Conservation (phyloP, 371 early-diverging fungal species). For the Apophysomyces ossiformis region DNA sequence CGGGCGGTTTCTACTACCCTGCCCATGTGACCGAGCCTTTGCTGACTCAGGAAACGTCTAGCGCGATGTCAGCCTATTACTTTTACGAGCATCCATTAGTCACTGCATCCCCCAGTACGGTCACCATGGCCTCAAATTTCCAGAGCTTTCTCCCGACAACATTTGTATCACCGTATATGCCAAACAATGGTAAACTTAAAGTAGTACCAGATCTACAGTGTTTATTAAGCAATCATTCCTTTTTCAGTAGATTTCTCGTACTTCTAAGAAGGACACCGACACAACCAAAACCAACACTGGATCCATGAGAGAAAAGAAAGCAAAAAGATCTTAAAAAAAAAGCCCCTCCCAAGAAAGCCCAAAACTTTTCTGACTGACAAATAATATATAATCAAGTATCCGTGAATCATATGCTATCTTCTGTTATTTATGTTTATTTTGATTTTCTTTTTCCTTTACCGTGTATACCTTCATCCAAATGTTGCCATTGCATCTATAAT, state of each 20-base stretch:
- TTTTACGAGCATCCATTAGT: background rate
- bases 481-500: too few species aligned
- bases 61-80: background rate
- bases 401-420: too few species aligned
- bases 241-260: background rate
- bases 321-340: slow-evolving; percentile 4
- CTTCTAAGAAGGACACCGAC: background rate
- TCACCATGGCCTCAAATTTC: background rate
- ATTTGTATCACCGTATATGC: slow-evolving; percentile 10
- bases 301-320: slow-evolving; percentile 2
- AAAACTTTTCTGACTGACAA: background rate
- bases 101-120: background rate
- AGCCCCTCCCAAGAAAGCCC: background rate
- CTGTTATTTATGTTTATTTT: too few species aligned
- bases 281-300: background rate
- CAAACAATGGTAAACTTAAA: slow-evolving; percentile 2
- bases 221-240: slow-evolving; percentile 4
- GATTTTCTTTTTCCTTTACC: too few species aligned
- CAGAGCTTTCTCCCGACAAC: slow-evolving; percentile 1
- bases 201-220: background rate
- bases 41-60: background rate
- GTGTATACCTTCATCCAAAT: too few species aligned
- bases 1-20: background rate
- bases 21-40: background rate
- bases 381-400: background rate